Conservation (phyloP, 2,329 filamentous ascomycete genomes). For the Venturia asperata region DNA sequence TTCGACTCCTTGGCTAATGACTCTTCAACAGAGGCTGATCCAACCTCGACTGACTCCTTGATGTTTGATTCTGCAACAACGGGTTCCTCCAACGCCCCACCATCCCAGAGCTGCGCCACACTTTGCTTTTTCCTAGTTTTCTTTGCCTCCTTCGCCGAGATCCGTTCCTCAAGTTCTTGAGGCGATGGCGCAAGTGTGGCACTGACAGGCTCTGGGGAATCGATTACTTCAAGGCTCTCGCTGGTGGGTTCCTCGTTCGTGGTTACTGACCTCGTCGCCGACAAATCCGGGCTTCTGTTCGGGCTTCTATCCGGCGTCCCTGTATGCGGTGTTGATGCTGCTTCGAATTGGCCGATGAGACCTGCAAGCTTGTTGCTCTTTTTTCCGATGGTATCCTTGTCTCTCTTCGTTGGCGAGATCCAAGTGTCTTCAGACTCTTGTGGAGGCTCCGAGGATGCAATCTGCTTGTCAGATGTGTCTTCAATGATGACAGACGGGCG, state of each 20-base stretch:
- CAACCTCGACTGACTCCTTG: neutral
- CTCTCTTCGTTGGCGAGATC: conserved; percentile 10
- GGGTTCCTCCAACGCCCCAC: neutral
- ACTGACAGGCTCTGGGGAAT: conserved; percentile 13
- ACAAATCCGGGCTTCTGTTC: conserved; percentile 9
- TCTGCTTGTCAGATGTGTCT: neutral
- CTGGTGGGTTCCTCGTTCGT: conserved; percentile 2
- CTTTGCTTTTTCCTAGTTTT: conserved; percentile 19
- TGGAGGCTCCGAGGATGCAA: conserved; percentile 21
- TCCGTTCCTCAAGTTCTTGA: neutral
- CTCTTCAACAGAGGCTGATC: neutral
- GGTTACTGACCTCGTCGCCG: conserved; percentile 13
- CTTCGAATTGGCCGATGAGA: neutral
- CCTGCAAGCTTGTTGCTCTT: conserved; percentile 1
- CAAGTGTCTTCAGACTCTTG: conserved; percentile 1
- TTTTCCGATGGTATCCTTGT: neutral
- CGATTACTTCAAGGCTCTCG: conserved; percentile 10
- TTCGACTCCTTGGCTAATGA: neutral
- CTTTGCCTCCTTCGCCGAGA: neutral
- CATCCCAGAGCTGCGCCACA: neutral
- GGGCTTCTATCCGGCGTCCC: conserved; percentile 1
- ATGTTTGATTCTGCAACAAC: neutral
- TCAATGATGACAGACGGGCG: neutral
- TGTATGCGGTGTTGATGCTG: neutral
- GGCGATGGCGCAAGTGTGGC: neutral